Evolutionary conservation across 352 stramenopile species (phyloP).

Genomic region (Globisporangium uncinulatum): DNA sequence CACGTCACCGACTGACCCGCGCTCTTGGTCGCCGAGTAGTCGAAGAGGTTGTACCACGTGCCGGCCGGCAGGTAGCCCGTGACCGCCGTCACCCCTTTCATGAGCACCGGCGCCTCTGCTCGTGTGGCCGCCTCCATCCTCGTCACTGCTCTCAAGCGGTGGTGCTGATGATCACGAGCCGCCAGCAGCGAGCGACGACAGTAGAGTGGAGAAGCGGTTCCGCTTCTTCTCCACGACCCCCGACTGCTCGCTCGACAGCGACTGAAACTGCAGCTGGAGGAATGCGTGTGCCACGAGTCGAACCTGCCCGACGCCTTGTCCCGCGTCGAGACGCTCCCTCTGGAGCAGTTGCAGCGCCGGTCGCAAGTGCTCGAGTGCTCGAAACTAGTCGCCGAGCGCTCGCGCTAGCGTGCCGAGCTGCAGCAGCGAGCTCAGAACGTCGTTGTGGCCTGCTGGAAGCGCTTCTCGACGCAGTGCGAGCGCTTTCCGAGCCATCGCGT

Average conservation of each 20-base stretch:
- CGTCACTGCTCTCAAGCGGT: not conserved
- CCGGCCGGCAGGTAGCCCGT: constrained; percentile 38
- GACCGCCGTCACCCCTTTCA: constrained; percentile 33
- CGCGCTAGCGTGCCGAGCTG: constrained; percentile 38
- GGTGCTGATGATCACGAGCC: not conserved
- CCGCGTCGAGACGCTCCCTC: constrained; percentile 19
- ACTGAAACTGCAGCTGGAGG: constrained; percentile 31
- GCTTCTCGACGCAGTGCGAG: constrained; percentile 31
- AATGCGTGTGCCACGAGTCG: constrained; percentile 32
- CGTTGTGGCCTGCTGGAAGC: constrained; percentile 17
- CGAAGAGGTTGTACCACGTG: constrained; percentile 57
- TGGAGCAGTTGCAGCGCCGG: constrained; percentile 21
- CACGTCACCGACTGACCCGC: constrained; percentile 21
- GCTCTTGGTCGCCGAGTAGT: constrained; percentile 29
- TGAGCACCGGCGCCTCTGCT: constrained; percentile 17
- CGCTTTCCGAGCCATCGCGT: constrained; percentile 28
- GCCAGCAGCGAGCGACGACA: constrained; percentile 14
- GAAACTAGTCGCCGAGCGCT: constrained; percentile 38
- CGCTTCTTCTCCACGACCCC: constrained; percentile 33
- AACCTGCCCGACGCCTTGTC: constrained; percentile 24
- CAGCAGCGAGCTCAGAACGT: constrained; percentile 35
- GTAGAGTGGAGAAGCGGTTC: constrained; percentile 22
- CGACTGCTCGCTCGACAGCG: constrained; percentile 29
- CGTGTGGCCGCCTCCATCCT: not conserved
- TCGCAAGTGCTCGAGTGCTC: constrained; percentile 50